A percentile compares a stretch with the other conserved stretches of the same genome.
Evolutionary conservation across 805 yeast species (phyloP).

Genomic region (Zygosaccharomyces bailii): DNA sequence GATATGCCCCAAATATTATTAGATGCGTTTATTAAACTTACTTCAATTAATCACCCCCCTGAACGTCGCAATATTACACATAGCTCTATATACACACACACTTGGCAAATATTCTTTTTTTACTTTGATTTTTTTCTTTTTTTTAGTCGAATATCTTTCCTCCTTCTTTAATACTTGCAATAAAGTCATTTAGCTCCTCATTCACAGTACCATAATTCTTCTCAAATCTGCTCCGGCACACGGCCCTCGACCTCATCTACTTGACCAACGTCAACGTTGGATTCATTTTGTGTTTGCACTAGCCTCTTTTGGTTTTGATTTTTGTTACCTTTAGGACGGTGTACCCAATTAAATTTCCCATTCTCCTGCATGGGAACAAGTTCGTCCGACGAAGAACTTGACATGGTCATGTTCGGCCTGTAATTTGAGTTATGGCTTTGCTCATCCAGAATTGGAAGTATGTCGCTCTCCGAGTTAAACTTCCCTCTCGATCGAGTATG

Average conservation of each 20-base stretch:
- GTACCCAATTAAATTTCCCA: conserved; percentile 32
- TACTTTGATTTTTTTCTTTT: background rate
- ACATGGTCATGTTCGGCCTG: conserved; percentile 12
- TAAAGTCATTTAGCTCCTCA: background rate
- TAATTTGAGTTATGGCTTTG: conserved; percentile 13
- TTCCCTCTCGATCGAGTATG: conserved; percentile 4
- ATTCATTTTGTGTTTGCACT: conserved; percentile 36
- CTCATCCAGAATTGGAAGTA: conserved; percentile 18
- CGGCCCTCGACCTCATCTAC: conserved; percentile 35
- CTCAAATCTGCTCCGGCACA: conserved; percentile 30
- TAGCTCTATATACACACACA: conserved; percentile 2
- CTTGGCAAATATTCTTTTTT: background rate
- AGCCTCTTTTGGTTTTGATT: conserved; percentile 37
- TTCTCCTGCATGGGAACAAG: conserved; percentile 37
- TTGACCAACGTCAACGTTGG: conserved; percentile 34
- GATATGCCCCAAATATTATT: background rate
- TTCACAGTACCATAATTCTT: background rate
- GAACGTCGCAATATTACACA: conserved; percentile 5
- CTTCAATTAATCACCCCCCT: conserved; percentile 6
- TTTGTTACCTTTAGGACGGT: conserved; percentile 24
- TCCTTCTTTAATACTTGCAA: background rate
- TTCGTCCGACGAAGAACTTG: conserved; percentile 29
- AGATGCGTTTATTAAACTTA: conserved; percentile 1
- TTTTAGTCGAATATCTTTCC: background rate
- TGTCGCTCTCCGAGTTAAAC: conserved; percentile 3